These are phyloP conservation scores for Collybiopsis luxurians DNA, from an alignment of 768 basidiomycete genomes.

Conservation along the genomic window DNA sequence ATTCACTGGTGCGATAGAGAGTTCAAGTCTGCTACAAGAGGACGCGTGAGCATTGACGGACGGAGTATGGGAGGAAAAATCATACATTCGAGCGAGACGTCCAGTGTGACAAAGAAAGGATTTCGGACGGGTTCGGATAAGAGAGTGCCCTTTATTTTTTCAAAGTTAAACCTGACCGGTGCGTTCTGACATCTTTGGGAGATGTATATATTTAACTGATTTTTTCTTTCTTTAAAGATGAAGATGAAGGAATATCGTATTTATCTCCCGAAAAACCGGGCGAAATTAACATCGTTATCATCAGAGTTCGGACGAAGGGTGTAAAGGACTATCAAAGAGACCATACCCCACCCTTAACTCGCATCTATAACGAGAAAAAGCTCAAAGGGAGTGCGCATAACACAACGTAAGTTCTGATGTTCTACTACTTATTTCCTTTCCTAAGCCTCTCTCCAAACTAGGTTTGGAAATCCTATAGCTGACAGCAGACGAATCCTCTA, in stretches of 20 bases:
- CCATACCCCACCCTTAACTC: neutral
- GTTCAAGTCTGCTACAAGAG: neutral
- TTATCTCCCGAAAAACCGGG: neutral
- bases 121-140: neutral
- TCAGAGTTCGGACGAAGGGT: neutral
- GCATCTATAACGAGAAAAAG: neutral
- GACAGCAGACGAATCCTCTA: neutral
- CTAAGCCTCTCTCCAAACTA: neutral
- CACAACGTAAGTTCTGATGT: neutral
- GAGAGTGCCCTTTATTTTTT: neutral
- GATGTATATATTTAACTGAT: no score
- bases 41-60: neutral
- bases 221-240: neutral
- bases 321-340: neutral
- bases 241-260: neutral
- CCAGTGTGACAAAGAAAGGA: neutral
- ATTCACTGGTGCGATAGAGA: neutral
- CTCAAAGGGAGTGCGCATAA: neutral
- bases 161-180: neutral
- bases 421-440: neutral
- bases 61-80: neutral
- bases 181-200: neutral
- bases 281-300: neutral
- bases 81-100: neutral
- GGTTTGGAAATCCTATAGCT: neutral